A percentile compares a stretch with the other conserved stretches of the same genome.
Evolutionary conservation across 352 stramenopile genomes (phyloP).

Genomic region (Globisporangium orthogonon): DNA sequence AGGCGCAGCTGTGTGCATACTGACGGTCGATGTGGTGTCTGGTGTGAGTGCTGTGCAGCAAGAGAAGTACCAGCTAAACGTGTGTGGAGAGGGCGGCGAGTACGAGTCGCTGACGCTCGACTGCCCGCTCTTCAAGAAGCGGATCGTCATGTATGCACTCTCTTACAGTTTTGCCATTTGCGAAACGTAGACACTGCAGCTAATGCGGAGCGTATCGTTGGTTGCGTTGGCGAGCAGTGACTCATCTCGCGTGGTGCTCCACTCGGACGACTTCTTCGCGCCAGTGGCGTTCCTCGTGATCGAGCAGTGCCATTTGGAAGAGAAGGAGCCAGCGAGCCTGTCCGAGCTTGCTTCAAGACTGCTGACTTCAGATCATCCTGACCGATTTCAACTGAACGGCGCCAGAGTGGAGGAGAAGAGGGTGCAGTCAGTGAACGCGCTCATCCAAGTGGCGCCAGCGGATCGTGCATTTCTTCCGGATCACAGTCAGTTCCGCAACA

Average conservation of each 20-base stretch:
- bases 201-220: not conserved
- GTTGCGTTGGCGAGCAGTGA: conserved; percentile 39
- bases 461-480: conserved; percentile 19
- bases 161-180: not conserved
- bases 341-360: conserved; percentile 36
- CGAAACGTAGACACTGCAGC: not conserved
- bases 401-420: not conserved
- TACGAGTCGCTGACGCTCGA: conserved; percentile 99
- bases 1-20: not conserved
- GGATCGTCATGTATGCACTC: conserved; percentile 77
- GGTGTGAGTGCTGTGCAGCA: conserved; percentile 37
- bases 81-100: conserved; percentile 98
- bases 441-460: conserved; percentile 12
- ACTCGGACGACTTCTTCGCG: conserved; percentile 89
- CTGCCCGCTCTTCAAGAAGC: conserved; percentile 93
- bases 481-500: conserved; percentile 47
- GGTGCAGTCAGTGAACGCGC: not conserved
- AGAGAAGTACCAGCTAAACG: conserved; percentile 95
- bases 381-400: not conserved
- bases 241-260: conserved; percentile 88
- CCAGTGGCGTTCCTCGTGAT: conserved; percentile 92
- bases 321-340: conserved; percentile 56
- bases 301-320: conserved; percentile 84
- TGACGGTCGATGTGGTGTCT: not conserved
- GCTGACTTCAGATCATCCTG: conserved; percentile 1